Conservation (phyloP, 129 eudicot species). For the Gnaphalium uliginosum region DNA sequence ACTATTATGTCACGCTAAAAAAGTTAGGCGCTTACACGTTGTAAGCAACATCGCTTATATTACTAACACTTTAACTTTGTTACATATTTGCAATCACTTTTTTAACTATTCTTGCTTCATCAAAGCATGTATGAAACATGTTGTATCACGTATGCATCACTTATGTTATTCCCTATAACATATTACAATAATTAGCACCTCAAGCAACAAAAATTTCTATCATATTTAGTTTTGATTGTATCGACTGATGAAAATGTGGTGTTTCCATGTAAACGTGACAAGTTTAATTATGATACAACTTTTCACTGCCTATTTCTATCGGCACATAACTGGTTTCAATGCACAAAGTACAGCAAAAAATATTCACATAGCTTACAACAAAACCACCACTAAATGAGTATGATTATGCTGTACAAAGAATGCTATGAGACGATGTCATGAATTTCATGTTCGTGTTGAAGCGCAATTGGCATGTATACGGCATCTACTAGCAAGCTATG, state of each 20-base stretch:
- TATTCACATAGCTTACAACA: conserved; percentile 34
- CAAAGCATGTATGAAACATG: no score
- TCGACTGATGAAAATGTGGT: neutral
- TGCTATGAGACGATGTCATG: conserved; percentile 24
- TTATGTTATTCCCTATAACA: no score
- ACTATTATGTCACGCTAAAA: no score
- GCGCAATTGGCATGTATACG: conserved; percentile 36
- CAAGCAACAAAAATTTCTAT: no score
- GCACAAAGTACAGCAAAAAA: neutral
- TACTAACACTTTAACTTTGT: no score
- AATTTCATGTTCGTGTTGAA: conserved; percentile 19
- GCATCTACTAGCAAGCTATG: conserved; percentile 49
- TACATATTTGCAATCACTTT: no score
- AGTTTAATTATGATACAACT: neutral
- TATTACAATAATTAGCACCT: no score
- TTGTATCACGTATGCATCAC: no score
- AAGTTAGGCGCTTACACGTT: no score
- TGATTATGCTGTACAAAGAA: conserved; percentile 20
- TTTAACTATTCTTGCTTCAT: no score
- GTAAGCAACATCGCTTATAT: no score
- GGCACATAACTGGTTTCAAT: neutral
- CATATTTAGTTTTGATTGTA: no score
- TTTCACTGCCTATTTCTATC: neutral
- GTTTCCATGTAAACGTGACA: neutral
- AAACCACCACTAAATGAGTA: neutral